Conservation (phyloP, 2,329 filamentous ascomycete genomes). For the Xylariaceae sp. region DNA sequence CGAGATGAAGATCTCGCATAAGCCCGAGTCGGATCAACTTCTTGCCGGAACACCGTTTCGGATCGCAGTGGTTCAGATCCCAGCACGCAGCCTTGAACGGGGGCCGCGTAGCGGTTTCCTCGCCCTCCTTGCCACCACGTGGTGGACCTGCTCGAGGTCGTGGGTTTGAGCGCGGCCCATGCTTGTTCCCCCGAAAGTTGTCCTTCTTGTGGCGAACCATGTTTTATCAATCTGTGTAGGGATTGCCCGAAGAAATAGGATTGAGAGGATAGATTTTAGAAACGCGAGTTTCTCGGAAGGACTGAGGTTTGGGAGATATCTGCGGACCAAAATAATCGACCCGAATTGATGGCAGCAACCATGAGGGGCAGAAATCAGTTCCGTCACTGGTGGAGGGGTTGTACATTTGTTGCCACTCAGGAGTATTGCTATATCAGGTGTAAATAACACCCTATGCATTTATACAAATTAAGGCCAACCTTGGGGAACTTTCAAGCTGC, state of each 20-base stretch:
- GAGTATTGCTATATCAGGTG: too few relatives aligned
- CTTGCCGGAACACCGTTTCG: conserved; percentile 94
- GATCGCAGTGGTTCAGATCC: conserved; percentile 97
- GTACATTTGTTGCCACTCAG: not conserved
- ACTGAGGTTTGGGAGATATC: too few relatives aligned
- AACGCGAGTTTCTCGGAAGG: too few relatives aligned
- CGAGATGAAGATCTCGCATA: conserved; percentile 88
- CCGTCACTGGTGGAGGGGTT: not conserved
- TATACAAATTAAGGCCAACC: too few relatives aligned
- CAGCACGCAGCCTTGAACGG: conserved; percentile 91
- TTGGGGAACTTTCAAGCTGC: too few relatives aligned
- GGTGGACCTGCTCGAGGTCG: conserved; percentile 35
- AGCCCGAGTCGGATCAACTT: conserved; percentile 84
- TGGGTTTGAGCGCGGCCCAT: conserved; percentile 52
- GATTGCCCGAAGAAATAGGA: not conserved
- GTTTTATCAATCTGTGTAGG: not conserved
- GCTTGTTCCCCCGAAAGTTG: conserved; percentile 67
- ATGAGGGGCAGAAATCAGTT: not conserved
- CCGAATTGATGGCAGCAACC: not conserved
- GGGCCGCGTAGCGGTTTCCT: conserved; percentile 39
- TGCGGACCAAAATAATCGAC: too few relatives aligned
- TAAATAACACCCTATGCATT: too few relatives aligned
- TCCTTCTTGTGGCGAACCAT: conserved; percentile 99
- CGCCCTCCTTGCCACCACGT: conserved; percentile 31
- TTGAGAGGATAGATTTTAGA: not conserved